Evolutionary conservation across 352 stramenopile species (phyloP).

Genomic region (Globisporangium abappressorium): DNA sequence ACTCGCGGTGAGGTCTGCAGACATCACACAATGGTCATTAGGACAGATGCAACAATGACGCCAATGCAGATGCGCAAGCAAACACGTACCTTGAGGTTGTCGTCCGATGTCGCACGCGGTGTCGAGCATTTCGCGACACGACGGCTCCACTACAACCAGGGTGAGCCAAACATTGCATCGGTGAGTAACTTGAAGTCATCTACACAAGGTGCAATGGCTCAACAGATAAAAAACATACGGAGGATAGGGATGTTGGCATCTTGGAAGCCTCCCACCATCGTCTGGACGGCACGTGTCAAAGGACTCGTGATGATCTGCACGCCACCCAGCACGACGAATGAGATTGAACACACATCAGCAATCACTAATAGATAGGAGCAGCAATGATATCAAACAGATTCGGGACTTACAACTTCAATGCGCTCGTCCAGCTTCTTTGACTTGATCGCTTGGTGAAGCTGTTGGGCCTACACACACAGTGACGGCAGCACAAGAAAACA

Average conservation of each 20-base stretch:
- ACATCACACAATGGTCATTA: not conserved
- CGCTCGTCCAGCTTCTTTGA: slow-evolving; percentile 44
- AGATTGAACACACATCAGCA: not conserved
- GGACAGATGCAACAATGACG: not conserved
- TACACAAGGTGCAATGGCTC: not conserved
- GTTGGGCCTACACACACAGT: slow-evolving; percentile 23
- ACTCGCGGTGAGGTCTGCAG: slow-evolving; percentile 31
- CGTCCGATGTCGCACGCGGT: slow-evolving; percentile 82
- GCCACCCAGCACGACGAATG: not conserved
- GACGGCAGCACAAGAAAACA: not conserved
- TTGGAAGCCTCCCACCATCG: slow-evolving; percentile 60
- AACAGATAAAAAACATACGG: slow-evolving; percentile 22
- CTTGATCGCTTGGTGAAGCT: slow-evolving; percentile 44
- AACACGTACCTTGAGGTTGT: slow-evolving; percentile 34
- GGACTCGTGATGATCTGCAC: slow-evolving; percentile 77
- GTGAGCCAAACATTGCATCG: not conserved
- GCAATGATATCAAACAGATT: not conserved
- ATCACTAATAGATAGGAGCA: not conserved
- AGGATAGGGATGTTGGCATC: slow-evolving; percentile 52
- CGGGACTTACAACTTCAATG: slow-evolving; percentile 55
- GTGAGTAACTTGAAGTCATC: not conserved
- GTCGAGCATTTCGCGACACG: slow-evolving; percentile 81
- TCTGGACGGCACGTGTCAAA: slow-evolving; percentile 82
- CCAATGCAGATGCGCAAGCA: no score
- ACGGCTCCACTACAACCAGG: slow-evolving; percentile 49